Percentiles rank a stretch among this genome's conserved stretches.
Conservation (phyloP, 305 asterid species). For the Solanum aculeatissimum region DNA sequence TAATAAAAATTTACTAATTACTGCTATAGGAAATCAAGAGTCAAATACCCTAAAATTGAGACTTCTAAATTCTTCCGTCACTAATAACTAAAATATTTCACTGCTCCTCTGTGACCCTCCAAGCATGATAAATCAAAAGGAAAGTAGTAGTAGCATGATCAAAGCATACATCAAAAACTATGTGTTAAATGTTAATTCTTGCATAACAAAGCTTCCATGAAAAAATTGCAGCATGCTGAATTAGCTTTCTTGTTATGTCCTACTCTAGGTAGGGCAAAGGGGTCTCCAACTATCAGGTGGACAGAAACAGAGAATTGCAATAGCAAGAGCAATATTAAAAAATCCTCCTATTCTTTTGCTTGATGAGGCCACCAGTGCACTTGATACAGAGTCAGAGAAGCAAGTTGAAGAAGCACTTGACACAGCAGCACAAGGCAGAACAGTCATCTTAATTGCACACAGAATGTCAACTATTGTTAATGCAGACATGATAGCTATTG, state of each 20-base stretch:
- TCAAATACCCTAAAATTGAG: neutral
- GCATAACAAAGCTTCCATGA: neutral
- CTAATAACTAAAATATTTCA: neutral
- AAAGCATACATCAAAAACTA: neutral
- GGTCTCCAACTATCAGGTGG: conserved; percentile 91
- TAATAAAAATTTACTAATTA: neutral
- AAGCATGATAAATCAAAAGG: neutral
- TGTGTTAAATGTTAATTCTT: neutral
- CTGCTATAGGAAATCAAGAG: neutral
- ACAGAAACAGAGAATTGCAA: conserved; percentile 89
- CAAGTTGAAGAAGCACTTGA: conserved; percentile 79
- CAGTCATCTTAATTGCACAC: conserved; percentile 80
- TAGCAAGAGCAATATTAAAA: conserved; percentile 78
- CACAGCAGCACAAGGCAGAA: conserved; percentile 65
- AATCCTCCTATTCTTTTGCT: conserved; percentile 76
- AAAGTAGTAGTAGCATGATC: neutral
- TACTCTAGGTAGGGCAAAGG: conserved; percentile 61
- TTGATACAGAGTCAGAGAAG: conserved; percentile 83
- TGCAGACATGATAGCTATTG: conserved; percentile 60
- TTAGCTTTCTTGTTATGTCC: neutral
- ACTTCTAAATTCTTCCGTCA: neutral
- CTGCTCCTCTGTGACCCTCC: neutral
- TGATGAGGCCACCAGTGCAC: conserved; percentile 95
- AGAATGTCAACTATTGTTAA: conserved; percentile 69
- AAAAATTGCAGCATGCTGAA: neutral